These are phyloP conservation scores for Ceratocystis albifundus DNA, from an alignment of 2,329 filamentous ascomycete genomes.

Conservation along the genomic window DNA sequence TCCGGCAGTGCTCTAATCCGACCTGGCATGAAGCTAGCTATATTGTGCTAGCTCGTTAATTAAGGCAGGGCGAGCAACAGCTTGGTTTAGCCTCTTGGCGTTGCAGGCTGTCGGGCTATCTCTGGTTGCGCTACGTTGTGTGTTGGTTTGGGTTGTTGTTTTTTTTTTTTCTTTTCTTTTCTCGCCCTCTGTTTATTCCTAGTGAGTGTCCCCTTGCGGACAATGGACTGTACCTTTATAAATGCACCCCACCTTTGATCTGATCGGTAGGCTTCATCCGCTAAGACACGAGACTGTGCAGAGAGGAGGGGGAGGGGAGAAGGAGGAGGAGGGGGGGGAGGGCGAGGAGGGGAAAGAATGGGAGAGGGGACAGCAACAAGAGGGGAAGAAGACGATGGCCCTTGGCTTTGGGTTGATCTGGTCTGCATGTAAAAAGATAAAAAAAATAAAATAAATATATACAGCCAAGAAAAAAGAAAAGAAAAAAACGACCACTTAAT, in stretches of 20 bases:
- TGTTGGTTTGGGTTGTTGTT: too few species aligned
- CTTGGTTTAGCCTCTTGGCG: neutral
- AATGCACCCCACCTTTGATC: neutral
- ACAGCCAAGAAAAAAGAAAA: neutral
- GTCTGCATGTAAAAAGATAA: too few species aligned
- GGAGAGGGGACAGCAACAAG: neutral
- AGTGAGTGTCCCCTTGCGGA: neutral
- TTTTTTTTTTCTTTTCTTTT: neutral
- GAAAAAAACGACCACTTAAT: neutral
- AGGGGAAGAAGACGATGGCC: too few species aligned
- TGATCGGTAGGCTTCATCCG: neutral
- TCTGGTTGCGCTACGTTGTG: neutral
- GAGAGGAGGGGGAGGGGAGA: neutral
- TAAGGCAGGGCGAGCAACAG: neutral
- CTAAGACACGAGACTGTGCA: neutral
- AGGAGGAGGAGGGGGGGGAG: neutral
- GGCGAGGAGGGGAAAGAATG: neutral
- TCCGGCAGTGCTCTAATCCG: neutral
- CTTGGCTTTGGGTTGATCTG: too few species aligned
- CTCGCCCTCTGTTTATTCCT: neutral
- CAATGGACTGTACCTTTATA: neutral
- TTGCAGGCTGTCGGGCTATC: neutral
- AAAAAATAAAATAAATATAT: too few species aligned
- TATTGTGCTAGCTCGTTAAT: neutral
- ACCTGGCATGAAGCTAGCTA: neutral